Evolutionary conservation across 2,329 filamentous ascomycete genomes (phyloP).

Genomic region (Penicillium sp.): DNA sequence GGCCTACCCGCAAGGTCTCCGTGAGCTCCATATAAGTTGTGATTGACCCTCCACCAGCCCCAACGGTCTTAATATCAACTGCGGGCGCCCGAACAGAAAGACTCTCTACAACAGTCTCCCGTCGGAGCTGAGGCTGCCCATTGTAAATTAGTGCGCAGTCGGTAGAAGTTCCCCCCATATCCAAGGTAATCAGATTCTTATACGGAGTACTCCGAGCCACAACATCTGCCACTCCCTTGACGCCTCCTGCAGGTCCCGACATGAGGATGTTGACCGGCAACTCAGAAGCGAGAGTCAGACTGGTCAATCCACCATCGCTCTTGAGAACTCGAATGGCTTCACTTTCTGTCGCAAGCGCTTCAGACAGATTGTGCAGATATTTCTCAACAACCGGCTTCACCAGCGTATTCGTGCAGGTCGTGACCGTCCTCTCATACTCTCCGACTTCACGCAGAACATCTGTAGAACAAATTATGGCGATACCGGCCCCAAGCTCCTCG

Average conservation of each 20-base stretch:
- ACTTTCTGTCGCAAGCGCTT: conserved; percentile 40
- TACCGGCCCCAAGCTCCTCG: conserved; percentile 42
- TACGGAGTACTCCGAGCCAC: conserved; percentile 46
- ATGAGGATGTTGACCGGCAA: conserved; percentile 50
- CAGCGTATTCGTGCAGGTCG: conserved; percentile 47
- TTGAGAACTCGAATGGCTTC: conserved; percentile 49
- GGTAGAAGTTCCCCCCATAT: conserved; percentile 52
- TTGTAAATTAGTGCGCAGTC: conserved; percentile 48
- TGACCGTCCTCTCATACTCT: conserved; percentile 51
- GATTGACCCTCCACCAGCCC: conserved; percentile 51
- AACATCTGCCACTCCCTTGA: conserved; percentile 47
- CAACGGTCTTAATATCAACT: conserved; percentile 50
- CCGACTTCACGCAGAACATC: conserved; percentile 49
- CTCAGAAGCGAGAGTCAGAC: conserved; percentile 44
- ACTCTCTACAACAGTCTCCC: conserved; percentile 46
- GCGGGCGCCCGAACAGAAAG: conserved; percentile 47
- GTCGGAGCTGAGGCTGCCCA: conserved; percentile 43
- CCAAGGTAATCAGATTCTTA: conserved; percentile 50
- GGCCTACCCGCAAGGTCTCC: conserved; percentile 49
- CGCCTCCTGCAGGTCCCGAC: conserved; percentile 52
- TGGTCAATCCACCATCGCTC: conserved; percentile 49
- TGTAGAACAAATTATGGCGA: conserved; percentile 46
- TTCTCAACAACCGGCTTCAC: conserved; percentile 49
- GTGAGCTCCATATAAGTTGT: conserved; percentile 48
- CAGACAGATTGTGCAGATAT: conserved; percentile 43